phyloP scores from a whole-genome alignment of 1,284 basidiomycete species.

The Ustilago hordei region DNA sequence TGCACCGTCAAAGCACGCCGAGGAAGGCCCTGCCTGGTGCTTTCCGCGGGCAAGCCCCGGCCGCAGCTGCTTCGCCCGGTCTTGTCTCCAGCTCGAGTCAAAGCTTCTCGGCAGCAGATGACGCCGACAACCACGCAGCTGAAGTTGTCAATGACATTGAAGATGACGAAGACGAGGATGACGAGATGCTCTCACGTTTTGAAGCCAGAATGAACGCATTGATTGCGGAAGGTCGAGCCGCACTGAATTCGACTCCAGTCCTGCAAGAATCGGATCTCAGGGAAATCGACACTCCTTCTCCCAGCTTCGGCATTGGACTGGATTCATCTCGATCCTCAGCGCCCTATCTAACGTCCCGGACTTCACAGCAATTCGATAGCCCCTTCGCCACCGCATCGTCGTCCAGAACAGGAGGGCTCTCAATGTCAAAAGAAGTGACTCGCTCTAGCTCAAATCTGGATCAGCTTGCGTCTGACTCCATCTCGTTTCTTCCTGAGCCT shows the following conservation, averaged over 20 bases:
- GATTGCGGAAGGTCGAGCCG: slow-evolving; percentile 56
- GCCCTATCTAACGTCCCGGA: background rate
- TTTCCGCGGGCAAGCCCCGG: slow-evolving; percentile 1
- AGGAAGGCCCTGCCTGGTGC: slow-evolving; percentile 25
- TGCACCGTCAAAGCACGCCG: slow-evolving; percentile 33
- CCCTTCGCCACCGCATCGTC: slow-evolving; percentile 15
- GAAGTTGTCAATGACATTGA: background rate
- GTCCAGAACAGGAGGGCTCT: background rate
- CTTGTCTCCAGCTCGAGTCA: slow-evolving; percentile 2
- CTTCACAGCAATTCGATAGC: slow-evolving; percentile 23
- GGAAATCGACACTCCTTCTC: slow-evolving; percentile 36
- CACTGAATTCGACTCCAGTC: slow-evolving; percentile 48
- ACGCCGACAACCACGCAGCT: background rate
- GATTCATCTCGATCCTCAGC: slow-evolving; percentile 10
- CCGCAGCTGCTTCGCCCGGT: background rate
- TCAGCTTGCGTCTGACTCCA: background rate
- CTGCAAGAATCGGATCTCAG: slow-evolving; percentile 42
- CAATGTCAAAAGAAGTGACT: background rate
- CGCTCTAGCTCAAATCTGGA: slow-evolving; percentile 24
- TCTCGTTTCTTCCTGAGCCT: slow-evolving; percentile 24
- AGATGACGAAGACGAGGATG: slow-evolving; percentile 39
- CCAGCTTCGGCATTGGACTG: slow-evolving; percentile 15
- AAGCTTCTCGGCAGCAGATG: background rate
- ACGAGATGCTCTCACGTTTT: slow-evolving; percentile 51
- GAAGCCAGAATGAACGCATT: slow-evolving; percentile 53